Base-by-base conservation (phyloP, 2,329 filamentous ascomycete genomes). In the Neofusicoccum sp. region DNA sequence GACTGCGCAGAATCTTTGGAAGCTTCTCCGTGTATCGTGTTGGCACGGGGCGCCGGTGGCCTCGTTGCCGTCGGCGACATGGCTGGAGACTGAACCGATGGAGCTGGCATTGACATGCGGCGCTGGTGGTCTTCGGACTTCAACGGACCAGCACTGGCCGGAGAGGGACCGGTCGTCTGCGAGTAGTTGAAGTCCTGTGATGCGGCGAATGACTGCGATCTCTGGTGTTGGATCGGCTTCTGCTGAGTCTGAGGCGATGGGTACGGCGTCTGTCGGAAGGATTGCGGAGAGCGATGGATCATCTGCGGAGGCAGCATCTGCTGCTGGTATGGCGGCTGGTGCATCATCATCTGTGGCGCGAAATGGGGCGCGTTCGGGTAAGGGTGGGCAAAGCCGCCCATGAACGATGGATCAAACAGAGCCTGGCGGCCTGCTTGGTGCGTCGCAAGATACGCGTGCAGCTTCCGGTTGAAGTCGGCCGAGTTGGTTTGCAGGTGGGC, bases 401-500 rank as follows among this genome's bases (percentile, higher is more conserved):
- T 53, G 16, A 57, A 53, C 2, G 45, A 31, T 9, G 28, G 45
- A 11, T 63, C 48, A 26, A 31, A 51, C 26, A 62, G 14, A 8
- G 56, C 41, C 51, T 62, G 56, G 60, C 54, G 76, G 78, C 59
- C 84, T n/a, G 78, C 82, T n/a, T 83, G 76, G 65, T 86, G 81
- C 56, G 79, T 82, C 2, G 81, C 79, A 16, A 87, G 74, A 68
- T 85, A 86, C 24, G 83, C 80, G 38, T 84, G 84, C 3, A 89
- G 75, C 41, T 84, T 79, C 30, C 82, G 79, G 69, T 88, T 88
- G 71, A 89, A 83, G 63, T 86, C 82, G 28, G 80, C 73, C 1
- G 84, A 86, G 14, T 78, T 78, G 1, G 84, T 87, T 65, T 86
- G 82, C 62, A 89, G 76, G 66, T 87, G 83, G 3, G 84, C 80